A percentile compares a stretch with the other conserved stretches of the same genome.
These are phyloP conservation scores for Athelia psychrophila DNA, from an alignment of 1,284 basidiomycete genomes.

Conservation along the genomic window DNA sequence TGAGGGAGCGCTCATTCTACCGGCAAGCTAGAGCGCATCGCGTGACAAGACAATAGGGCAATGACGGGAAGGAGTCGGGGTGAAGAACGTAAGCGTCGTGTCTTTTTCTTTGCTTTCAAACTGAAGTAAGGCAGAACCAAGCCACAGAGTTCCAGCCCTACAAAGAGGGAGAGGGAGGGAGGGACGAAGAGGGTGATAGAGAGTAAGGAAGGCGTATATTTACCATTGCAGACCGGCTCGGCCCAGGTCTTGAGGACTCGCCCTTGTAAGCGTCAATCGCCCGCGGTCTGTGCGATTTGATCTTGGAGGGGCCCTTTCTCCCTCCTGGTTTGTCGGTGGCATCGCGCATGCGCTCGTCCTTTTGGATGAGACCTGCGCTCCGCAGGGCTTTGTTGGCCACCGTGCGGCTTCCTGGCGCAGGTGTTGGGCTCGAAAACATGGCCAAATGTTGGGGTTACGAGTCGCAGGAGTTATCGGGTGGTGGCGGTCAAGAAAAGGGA, in stretches of 20 bases:
- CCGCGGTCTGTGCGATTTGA: slow-evolving; percentile 56
- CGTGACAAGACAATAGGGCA: slow-evolving; percentile 22
- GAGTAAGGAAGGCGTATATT: slow-evolving; percentile 44
- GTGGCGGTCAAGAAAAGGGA: neutral
- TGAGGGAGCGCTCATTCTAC: slow-evolving; percentile 25
- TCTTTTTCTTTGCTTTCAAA: slow-evolving; percentile 23
- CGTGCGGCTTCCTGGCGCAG: slow-evolving; percentile 50
- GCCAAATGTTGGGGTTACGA: slow-evolving; percentile 39
- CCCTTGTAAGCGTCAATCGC: slow-evolving; percentile 59
- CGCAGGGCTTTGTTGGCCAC: slow-evolving; percentile 60
- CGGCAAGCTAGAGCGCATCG: slow-evolving; percentile 24
- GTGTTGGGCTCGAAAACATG: slow-evolving; percentile 53
- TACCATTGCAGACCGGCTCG: slow-evolving; percentile 57
- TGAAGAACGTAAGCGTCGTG: slow-evolving; percentile 40
- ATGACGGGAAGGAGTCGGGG: slow-evolving; percentile 24
- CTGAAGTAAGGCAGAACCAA: slow-evolving; percentile 29
- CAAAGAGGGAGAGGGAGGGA: slow-evolving; percentile 9
- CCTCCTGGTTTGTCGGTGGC: slow-evolving; percentile 63
- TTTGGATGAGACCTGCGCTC: slow-evolving; percentile 69
- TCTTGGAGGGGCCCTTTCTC: slow-evolving; percentile 59
- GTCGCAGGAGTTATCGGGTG: neutral
- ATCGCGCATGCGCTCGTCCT: slow-evolving; percentile 71
- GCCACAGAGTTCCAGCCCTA: slow-evolving; percentile 25
- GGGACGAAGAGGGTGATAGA: slow-evolving; percentile 24
- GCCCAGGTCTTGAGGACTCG: slow-evolving; percentile 27